Evolutionary conservation across 2,329 filamentous ascomycete genomes (phyloP).

Genomic region (Stromatinia cepivora): DNA sequence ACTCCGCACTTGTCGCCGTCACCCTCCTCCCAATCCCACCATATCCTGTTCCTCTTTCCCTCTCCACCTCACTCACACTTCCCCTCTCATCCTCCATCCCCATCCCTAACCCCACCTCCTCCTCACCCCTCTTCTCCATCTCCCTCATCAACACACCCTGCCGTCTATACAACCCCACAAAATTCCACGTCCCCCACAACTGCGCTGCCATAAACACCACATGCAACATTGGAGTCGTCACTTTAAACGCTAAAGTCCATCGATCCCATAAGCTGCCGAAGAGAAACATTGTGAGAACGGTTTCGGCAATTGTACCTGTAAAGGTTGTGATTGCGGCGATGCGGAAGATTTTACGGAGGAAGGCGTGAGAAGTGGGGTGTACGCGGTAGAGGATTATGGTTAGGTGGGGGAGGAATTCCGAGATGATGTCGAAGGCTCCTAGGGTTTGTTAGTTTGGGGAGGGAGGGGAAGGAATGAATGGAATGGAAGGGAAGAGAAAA

Average conservation of each 20-base stretch:
- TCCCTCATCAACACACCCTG: not conserved
- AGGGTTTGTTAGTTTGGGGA: conserved; percentile 12
- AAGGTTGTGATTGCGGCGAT: conserved; percentile 44
- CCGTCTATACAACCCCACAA: conserved; percentile 28
- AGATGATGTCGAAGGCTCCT: conserved; percentile 50
- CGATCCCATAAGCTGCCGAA: conserved; percentile 46
- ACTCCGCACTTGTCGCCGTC: not conserved
- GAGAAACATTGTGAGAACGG: conserved; percentile 47
- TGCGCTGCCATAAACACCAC: conserved; percentile 46
- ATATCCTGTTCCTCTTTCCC: not conserved
- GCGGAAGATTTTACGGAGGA: conserved; percentile 45
- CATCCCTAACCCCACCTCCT: not conserved
- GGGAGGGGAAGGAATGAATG: conserved; percentile 16
- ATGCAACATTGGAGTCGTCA: conserved; percentile 47
- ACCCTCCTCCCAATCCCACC: not conserved
- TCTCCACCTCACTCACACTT: not conserved
- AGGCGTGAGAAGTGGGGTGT: conserved; percentile 43
- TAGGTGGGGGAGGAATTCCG: conserved; percentile 49
- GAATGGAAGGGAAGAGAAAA: not conserved
- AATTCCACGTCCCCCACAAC: conserved; percentile 46
- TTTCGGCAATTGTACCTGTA: conserved; percentile 45
- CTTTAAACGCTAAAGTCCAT: conserved; percentile 48
- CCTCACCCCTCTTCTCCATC: not conserved
- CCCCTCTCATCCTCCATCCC: not conserved
- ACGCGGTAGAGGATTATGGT: conserved; percentile 49